phyloP scores from a whole-genome alignment of 2,329 filamentous ascomycete species.

The Beauveria rudraprayagi region DNA sequence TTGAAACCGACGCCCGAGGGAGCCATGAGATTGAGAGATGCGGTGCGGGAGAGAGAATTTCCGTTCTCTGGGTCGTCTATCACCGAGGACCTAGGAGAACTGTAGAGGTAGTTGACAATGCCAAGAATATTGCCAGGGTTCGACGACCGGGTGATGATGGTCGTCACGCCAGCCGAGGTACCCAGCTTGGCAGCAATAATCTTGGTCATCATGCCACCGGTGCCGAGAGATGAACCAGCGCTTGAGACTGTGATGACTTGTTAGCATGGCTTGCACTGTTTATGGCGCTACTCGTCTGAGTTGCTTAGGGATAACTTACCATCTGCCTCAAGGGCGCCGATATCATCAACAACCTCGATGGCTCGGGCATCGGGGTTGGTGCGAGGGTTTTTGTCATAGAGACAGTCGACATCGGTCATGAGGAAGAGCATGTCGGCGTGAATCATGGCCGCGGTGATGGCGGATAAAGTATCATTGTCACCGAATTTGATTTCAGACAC shows the following conservation, averaged over 20 bases:
- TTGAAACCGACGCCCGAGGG: conserved; percentile 20
- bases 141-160: conserved; percentile 89
- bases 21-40: conserved; percentile 31
- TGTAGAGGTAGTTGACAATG: conserved; percentile 75
- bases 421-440: conserved; percentile 94
- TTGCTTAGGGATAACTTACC: conserved; percentile 33
- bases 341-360: conserved; percentile 89
- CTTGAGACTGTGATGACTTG: conserved; percentile 57
- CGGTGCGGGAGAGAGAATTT: conserved; percentile 29
- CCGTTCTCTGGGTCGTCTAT: conserved; percentile 22
- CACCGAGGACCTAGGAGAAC: conserved; percentile 15
- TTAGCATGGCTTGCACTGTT: conserved; percentile 14
- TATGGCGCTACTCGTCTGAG: neutral
- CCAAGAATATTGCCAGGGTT: conserved; percentile 84
- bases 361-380: conserved; percentile 76
- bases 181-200: conserved; percentile 88
- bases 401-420: conserved; percentile 97
- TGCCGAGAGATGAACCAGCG: conserved; percentile 80
- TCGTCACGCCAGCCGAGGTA: conserved; percentile 90
- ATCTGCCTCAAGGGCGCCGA: conserved; percentile 73
- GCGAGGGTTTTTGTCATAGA: conserved; percentile 93
- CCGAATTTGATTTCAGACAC: conserved; percentile 99
- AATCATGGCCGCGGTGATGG: conserved; percentile 95
- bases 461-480: conserved; percentile 95
- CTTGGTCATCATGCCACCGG: conserved; percentile 96